A percentile compares a stretch with the other conserved stretches of the same genome.
These are phyloP conservation scores for Pyrenula massariospora DNA, from an alignment of 495 filamentous ascomycete species.

Conservation along the genomic window DNA sequence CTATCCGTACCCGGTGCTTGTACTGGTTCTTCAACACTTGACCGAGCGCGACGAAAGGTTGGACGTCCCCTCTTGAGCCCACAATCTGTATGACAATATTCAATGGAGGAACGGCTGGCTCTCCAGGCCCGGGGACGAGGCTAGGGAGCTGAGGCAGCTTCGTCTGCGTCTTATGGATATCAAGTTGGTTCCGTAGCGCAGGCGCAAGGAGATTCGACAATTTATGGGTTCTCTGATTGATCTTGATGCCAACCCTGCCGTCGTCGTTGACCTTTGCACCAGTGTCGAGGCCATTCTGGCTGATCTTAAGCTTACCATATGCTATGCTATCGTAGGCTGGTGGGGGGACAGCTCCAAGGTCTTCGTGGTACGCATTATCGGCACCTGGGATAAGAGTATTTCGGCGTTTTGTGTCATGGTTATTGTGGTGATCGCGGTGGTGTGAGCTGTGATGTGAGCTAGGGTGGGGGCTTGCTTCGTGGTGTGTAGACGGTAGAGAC, in stretches of 20 bases:
- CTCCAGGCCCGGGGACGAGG: slow-evolving; percentile 47
- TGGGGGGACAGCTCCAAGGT: slow-evolving; percentile 22
- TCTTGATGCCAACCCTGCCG: slow-evolving; percentile 65
- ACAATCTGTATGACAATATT: slow-evolving; percentile 76
- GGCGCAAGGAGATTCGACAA: slow-evolving; percentile 57
- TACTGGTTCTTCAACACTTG: slow-evolving; percentile 47
- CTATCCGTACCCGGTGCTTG: slow-evolving; percentile 66
- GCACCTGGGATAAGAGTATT: neutral
- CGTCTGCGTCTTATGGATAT: slow-evolving; percentile 25
- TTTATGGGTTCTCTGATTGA: slow-evolving; percentile 51
- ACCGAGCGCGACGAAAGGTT: slow-evolving; percentile 62
- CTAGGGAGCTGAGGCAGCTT: slow-evolving; percentile 44
- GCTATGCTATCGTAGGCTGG: slow-evolving; percentile 34
- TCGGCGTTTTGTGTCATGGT: neutral
- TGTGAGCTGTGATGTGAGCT: neutral
- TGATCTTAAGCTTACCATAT: slow-evolving; percentile 35
- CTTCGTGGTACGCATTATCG: neutral
- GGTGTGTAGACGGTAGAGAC: neutral
- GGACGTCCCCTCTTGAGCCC: slow-evolving; percentile 67
- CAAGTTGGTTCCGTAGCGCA: slow-evolving; percentile 47
- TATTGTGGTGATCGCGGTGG: neutral
- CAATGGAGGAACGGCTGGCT: slow-evolving; percentile 42
- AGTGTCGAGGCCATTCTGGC: slow-evolving; percentile 40
- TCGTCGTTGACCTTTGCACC: slow-evolving; percentile 45
- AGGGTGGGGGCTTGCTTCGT: neutral